Percentiles rank a stretch among this genome's conserved stretches.
Evolutionary conservation across 2,329 filamentous ascomycete species (phyloP).

Genomic region (Talaromyces sp.): DNA sequence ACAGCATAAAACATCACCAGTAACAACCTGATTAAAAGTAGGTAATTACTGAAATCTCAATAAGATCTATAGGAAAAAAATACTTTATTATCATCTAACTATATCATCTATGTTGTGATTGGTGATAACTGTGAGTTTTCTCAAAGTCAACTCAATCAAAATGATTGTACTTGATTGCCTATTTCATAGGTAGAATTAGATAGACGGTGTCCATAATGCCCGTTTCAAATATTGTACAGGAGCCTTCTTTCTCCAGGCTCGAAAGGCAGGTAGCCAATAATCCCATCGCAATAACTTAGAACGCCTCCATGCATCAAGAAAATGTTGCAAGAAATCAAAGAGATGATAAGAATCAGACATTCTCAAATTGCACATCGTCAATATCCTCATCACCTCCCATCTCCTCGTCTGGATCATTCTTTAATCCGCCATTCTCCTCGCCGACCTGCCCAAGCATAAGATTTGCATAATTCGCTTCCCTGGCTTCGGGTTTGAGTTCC

Average conservation of each 20-base stretch:
- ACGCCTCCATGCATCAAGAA: conserved; percentile 9
- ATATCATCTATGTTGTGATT: background rate
- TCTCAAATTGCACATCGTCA: conserved; percentile 73
- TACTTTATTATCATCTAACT: background rate
- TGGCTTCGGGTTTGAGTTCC: conserved; percentile 69
- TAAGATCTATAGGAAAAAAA: background rate
- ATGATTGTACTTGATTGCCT: background rate
- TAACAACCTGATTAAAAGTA: background rate
- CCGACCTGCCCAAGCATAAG: conserved; percentile 45
- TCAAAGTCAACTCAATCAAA: background rate
- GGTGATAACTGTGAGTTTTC: background rate
- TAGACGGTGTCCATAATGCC: background rate
- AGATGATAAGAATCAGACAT: conserved; percentile 54
- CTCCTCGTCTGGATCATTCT: conserved; percentile 36
- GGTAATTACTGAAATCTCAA: background rate
- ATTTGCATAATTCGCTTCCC: conserved; percentile 46
- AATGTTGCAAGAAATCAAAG: background rate
- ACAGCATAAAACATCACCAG: background rate
- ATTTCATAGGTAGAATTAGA: background rate
- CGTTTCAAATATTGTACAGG: background rate
- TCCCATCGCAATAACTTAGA: background rate
- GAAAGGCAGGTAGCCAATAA: background rate
- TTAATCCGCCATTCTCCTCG: conserved; percentile 45
- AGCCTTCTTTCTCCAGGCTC: background rate
- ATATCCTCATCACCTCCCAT: conserved; percentile 50